Base-by-base conservation (phyloP, 345 rosid genomes). In the Brassica incana region DNA sequence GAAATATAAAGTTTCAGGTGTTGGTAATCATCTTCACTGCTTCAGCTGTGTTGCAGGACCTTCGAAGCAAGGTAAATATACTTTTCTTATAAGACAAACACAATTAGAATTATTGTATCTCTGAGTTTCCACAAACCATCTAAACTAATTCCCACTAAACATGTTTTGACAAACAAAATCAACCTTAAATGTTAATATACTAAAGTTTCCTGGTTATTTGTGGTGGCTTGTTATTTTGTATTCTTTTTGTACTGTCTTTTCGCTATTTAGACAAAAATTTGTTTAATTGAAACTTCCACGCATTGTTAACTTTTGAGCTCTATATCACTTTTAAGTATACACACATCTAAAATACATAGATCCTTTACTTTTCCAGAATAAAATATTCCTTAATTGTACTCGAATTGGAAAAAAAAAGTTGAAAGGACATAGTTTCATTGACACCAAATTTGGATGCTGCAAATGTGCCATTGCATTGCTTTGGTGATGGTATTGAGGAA, bases 261-360 rank as follows among this genome's bases (percentile, higher is more conserved):
- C 67, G 5, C 18, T 80, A 76, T 80, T 75, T 71, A 80, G 83
- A 75, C 78, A 69, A 67, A 80, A 38, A 25, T 67, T 78, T 72
- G 66, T 65, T 50, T 72, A 54, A 70, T 56, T 48, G 1, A 16
- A 36, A 48, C 80, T 45, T 18, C 32, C 40, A 27, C 30, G 4
- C 30, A 27, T 27, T 27, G 4, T 27, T 27, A 27, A 27, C 30
- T 27, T 27, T 27, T 27, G 30, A 27, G 30, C 3, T 27, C 30
- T 27, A 27, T 27, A 27, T 27, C 30, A 27, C 30, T 27, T 27
- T 2, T 27, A 27, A 27, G 30, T 27, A 27, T 27, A 27, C 30
- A 27, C 30, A 27, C 30, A 27, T 27, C 30, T 27, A 27, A 27
- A 2, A 72, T 38, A 58, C 8, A 63, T 64, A 71, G 29, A 3